Evolutionary conservation across 148 eudicot species (phyloP).

Genomic region (Persicaria maculosa): DNA sequence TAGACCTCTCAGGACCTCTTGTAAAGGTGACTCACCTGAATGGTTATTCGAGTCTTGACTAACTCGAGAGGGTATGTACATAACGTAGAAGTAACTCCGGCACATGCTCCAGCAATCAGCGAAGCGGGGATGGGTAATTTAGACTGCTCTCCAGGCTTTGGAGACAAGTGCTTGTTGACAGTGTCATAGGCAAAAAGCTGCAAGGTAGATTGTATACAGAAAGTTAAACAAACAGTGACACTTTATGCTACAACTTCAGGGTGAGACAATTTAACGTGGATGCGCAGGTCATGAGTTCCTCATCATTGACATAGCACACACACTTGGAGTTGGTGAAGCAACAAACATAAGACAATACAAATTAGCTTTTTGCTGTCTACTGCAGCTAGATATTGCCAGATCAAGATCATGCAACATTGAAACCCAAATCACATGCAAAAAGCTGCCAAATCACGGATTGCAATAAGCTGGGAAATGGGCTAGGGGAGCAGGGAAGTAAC

Average conservation of each 20-base stretch:
- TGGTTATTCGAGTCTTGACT: constrained; percentile 88
- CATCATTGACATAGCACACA: background rate
- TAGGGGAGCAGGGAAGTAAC: background rate
- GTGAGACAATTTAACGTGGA: background rate
- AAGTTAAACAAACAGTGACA: background rate
- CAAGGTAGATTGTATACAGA: constrained; percentile 11
- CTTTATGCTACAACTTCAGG: background rate
- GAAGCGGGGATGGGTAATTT: constrained; percentile 77
- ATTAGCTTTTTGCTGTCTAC: background rate
- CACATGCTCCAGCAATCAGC: constrained; percentile 86
- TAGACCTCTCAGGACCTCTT: background rate
- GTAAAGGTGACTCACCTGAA: constrained; percentile 47
- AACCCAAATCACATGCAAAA: background rate
- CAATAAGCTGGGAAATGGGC: background rate
- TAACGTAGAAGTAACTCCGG: constrained; percentile 84
- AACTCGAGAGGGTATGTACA: constrained; percentile 93
- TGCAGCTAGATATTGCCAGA: background rate
- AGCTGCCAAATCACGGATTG: background rate
- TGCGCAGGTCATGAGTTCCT: background rate
- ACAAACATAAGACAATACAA: background rate
- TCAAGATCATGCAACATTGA: background rate
- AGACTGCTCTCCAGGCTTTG: constrained; percentile 60
- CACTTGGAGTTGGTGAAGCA: no score
- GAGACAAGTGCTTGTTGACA: constrained; percentile 67
- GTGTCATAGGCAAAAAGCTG: constrained; percentile 89